Percentiles rank a stretch among this genome's conserved stretches.
Evolutionary conservation across 805 yeast species (phyloP).

Genomic region (Vanderwaltozyma tropicalis): DNA sequence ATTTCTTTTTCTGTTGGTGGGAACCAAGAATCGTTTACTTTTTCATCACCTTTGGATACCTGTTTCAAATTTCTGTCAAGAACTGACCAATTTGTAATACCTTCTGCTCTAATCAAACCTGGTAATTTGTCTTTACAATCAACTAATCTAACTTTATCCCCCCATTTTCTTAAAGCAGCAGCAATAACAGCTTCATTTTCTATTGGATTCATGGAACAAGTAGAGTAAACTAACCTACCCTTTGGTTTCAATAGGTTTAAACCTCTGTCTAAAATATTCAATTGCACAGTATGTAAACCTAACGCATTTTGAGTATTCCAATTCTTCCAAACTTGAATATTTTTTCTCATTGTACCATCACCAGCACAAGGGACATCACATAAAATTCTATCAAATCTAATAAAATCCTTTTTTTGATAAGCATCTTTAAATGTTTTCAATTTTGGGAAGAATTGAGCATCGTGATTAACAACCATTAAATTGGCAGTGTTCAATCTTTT

Average conservation of each 20-base stretch:
- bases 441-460: slow-evolving; percentile 91
- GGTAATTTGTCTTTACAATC: slow-evolving; percentile 65
- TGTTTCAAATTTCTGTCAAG: slow-evolving; percentile 66
- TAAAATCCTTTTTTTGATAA: slow-evolving; percentile 5
- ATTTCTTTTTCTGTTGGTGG: slow-evolving; percentile 77
- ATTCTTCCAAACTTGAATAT: slow-evolving; percentile 90
- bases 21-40: slow-evolving; percentile 49
- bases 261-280: slow-evolving; percentile 83
- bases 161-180: slow-evolving; percentile 75
- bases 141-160: slow-evolving; percentile 55
- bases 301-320: slow-evolving; percentile 84
- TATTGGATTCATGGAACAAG: slow-evolving; percentile 91
- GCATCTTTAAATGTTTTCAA: slow-evolving; percentile 37
- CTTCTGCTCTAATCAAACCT: slow-evolving; percentile 64
- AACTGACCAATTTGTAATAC: slow-evolving; percentile 77
- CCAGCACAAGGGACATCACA: slow-evolving; percentile 99
- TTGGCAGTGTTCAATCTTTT: slow-evolving; percentile 90
- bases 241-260: slow-evolving; percentile 78
- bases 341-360: slow-evolving; percentile 97
- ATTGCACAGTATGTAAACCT: slow-evolving; percentile 82
- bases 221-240: slow-evolving; percentile 90
- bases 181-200: slow-evolving; percentile 97
- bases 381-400: slow-evolving; percentile 83
- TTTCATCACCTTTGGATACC: slow-evolving; percentile 34
- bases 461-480: slow-evolving; percentile 88